Percentiles rank a stretch among this genome's conserved stretches.
phyloP scores from a whole-genome alignment of 441 rosid genomes.

The Euphorbia celastroides region DNA sequence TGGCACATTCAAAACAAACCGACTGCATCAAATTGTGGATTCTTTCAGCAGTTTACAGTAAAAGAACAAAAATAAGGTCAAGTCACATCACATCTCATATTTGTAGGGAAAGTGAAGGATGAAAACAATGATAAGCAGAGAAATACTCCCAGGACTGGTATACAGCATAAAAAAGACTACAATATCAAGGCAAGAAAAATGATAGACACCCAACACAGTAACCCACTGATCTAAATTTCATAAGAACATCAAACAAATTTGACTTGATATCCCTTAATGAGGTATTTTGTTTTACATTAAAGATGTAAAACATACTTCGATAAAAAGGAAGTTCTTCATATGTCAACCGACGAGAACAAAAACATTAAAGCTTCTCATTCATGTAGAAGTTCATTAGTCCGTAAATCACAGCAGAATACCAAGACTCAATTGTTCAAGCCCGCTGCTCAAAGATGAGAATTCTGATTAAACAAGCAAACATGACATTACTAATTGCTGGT shows the following conservation, averaged over 20 bases:
- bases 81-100: not conserved
- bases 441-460: not conserved
- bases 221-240: not conserved
- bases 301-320: not conserved
- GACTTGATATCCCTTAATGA: slow-evolving; percentile 1
- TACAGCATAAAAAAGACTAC: not conserved
- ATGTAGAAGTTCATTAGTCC: not conserved
- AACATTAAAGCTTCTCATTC: not conserved
- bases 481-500: not conserved
- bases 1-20: slow-evolving; percentile 93
- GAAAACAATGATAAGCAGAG: not conserved
- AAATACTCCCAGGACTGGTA: not conserved
- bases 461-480: not conserved
- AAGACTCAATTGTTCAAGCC: not conserved
- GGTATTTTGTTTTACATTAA: not conserved
- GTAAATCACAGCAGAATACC: not conserved
- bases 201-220: not conserved
- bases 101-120: not conserved
- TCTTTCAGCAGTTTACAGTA: not conserved
- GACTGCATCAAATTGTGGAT: slow-evolving; percentile 48
- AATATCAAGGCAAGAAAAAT: not conserved
- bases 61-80: not conserved
- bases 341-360: not conserved
- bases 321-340: not conserved
- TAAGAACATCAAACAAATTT: not conserved